Base-by-base conservation (phyloP, 257 asterid species). In the Anisodus acutangulus region DNA sequence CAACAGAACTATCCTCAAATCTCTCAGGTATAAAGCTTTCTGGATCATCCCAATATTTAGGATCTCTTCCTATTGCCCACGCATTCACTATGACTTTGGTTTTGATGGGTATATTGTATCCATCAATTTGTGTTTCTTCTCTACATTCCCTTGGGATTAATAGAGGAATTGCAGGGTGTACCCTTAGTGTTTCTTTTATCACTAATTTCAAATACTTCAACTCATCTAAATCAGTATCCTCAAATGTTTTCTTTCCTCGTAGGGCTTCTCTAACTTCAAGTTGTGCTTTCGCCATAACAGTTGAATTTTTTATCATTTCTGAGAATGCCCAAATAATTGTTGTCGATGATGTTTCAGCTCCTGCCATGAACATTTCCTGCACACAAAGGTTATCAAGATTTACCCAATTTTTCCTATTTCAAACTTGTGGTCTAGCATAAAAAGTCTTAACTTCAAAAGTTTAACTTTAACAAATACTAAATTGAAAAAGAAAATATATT, bases 81-180 rank as follows among this genome's bases (percentile, higher is more conserved):
- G 47, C 72, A 12, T 66, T 66, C 45, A 66, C 47, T 66, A 66
- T 11, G 8, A 66, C 72, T 66, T 66, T 66, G 8, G 19, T 35
- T 31, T 31, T 31, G 72, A 66, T 66, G 31, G 72, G 47, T 66
- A 66, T 31, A 66, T 31, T 12, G 72, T 66, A 66, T 66, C 72
- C 72, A 66, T 66, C 47, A 31, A 66, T 66, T 66, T 66, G 72
- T 66, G 72, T 31, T 66, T 66, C 72, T 66, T 66, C 72, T 66
- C 72, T 66, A 35, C 72, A 31, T 66, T 66, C 72, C 47, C 47
- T 66, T 66, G 47, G 72, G 9, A 66, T 5, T 66, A 66, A 66
- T 12, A 66, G 47, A 31, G 72, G 47, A 31, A 45, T 47, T 16
- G 47, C 47, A 16, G 47, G 47, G 4, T 66, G 72, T 66, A 66